Conservation (phyloP, 805 yeast species). For the Pichia cephalocereana region DNA sequence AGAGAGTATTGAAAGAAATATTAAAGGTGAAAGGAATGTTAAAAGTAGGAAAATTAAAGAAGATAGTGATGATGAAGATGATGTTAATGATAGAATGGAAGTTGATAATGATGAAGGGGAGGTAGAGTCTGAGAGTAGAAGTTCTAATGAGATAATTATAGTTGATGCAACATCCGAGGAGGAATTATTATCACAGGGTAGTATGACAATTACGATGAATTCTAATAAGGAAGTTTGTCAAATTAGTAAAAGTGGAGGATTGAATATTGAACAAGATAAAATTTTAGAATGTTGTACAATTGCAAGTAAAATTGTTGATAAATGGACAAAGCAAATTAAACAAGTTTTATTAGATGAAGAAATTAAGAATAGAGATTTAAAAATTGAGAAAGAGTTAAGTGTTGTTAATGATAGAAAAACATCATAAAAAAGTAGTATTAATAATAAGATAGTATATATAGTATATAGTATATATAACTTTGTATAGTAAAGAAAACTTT, state of each 20-base stretch:
- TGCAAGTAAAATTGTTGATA: conserved; percentile 57
- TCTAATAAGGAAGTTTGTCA: conserved; percentile 89
- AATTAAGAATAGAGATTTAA: conserved; percentile 13
- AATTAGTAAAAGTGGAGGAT: conserved; percentile 81
- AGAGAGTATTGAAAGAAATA: conserved; percentile 51
- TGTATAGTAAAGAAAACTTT: not conserved
- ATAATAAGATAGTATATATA: not conserved
- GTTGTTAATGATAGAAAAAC: conserved; percentile 24
- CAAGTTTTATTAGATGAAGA: conserved; percentile 47
- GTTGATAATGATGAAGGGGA: not conserved
- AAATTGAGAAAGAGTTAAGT: conserved; percentile 20
- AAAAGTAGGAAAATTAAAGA: not conserved
- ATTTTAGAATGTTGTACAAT: conserved; percentile 59
- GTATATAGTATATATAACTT: too few species aligned
- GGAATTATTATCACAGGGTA: conserved; percentile 68
- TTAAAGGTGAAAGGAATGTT: conserved; percentile 38
- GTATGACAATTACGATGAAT: conserved; percentile 76
- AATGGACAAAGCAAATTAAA: conserved; percentile 56
- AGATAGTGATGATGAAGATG: conserved; percentile 5
- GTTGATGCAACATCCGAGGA: conserved; percentile 74
- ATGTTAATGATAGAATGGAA: conserved; percentile 2
- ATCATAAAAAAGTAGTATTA: not conserved
- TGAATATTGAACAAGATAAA: conserved; percentile 64
- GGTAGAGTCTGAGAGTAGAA: not conserved
- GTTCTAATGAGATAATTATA: conserved; percentile 35